phyloP scores from a whole-genome alignment of 306 rosid genomes.

The Sechiopsis laciniata region DNA sequence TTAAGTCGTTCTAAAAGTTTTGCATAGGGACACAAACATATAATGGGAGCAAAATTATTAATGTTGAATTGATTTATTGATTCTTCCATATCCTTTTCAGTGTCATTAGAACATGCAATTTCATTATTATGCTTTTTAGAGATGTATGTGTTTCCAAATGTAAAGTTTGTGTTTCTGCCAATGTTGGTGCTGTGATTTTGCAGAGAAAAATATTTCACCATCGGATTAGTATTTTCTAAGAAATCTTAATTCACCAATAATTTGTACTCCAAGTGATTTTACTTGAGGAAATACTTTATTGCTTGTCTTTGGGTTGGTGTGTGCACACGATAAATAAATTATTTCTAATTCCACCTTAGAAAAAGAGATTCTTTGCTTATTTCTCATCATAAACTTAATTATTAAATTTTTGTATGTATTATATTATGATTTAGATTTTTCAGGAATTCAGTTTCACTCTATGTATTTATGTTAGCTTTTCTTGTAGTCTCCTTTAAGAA shows the following conservation, averaged over 20 bases:
- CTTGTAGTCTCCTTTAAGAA: neutral
- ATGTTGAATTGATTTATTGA: neutral
- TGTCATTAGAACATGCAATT: neutral
- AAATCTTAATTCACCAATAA: neutral
- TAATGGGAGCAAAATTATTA: neutral
- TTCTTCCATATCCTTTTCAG: neutral
- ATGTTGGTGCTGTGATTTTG: neutral
- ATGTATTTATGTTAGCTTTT: neutral
- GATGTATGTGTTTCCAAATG: neutral
- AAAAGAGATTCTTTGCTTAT: neutral
- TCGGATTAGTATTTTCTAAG: neutral
- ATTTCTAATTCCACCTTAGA: neutral
- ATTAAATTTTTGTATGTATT: neutral
- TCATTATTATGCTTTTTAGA: neutral
- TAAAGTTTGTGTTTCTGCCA: neutral
- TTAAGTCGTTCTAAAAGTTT: neutral
- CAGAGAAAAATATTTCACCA: neutral
- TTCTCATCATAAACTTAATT: slow-evolving; percentile 3
- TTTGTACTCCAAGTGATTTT: neutral
- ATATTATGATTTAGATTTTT: slow-evolving; percentile 3
- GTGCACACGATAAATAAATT: neutral
- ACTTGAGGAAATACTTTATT: neutral
- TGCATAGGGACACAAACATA: neutral
- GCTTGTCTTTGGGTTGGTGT: neutral
- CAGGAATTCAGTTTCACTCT: neutral